Base-by-base conservation (phyloP, 2,329 filamentous ascomycete species). In the Alternaria longipes region DNA sequence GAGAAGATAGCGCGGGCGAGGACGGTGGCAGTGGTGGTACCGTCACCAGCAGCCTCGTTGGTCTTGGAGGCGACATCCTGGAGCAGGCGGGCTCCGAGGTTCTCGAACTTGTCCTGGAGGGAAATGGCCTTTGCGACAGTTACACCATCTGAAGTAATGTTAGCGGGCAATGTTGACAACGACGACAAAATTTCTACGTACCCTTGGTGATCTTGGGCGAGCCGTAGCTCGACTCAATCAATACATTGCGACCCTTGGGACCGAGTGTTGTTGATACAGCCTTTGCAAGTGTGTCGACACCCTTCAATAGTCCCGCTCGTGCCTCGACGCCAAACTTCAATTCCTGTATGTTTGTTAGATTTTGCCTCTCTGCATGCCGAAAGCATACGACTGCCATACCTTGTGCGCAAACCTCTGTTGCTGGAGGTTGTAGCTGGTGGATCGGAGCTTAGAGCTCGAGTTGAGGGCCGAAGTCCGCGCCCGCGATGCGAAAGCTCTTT, bases 201-300 rank as follows among this genome's bases (percentile, higher is more conserved):
- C 94, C 94, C 87, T 99, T 99, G 76, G 95, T 99, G 83, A 99
- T 99, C 89, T 99, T 99, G 76, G 95, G 95, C 49, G 95, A 97
- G 81, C 95, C 95, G 78, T 97, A 99, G 86, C 92, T 93, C 66
- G 94, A 97, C 86, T 99, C 95, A 73, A 99, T 99, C 78, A 99
- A 82, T 71, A 99, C 95, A 84, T 98, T 99, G 80, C 95, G 90
- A 82, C 95, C 95, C 88, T 99, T 99, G 76, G 95, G 95, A 71
- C 95, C 95, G 64, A 99, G 88, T 68, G 95, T 99, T 65, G 94
- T 97, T 68, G 94, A 91, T 67, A 99, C 95, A 67, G 95, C 95
- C 85, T 90, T 97, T 75, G 95, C 94, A 68, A 99, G 89, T 72
- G 95, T 98, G 81, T 99, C 95, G 69, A 98, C 94, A 88, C 95